Conservation (phyloP, 73 alveolate species). For the Stentor roeselii region DNA sequence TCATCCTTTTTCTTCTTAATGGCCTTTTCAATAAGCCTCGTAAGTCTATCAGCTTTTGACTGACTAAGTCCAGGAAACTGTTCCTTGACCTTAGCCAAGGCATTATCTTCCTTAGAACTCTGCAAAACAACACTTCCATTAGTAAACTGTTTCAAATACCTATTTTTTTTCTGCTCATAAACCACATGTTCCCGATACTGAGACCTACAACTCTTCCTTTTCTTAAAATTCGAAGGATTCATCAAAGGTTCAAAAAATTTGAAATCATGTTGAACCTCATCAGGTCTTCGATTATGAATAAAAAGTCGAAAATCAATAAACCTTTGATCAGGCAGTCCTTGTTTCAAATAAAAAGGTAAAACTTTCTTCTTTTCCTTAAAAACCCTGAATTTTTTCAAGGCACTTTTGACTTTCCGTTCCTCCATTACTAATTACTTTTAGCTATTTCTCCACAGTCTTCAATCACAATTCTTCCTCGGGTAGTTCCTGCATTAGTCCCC, state of each 20-base stretch:
- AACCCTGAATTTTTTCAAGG: neutral
- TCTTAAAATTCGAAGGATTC: too few relatives aligned
- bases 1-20: too few relatives aligned
- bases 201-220: neutral
- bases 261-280: neutral
- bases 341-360: neutral
- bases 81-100: neutral
- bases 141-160: neutral
- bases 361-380: neutral
- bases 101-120: neutral
- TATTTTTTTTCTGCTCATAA: neutral
- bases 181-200: neutral
- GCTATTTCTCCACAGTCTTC: constrained; percentile 9
- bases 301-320: neutral
- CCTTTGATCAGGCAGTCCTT: neutral
- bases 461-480: neutral
- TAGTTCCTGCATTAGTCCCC: neutral
- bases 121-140: neutral
- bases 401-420: too few relatives aligned
- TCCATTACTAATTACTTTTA: too few relatives aligned
- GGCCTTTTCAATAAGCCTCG: neutral
- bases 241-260: neutral
- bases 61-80: neutral
- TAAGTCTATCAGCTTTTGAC: neutral
- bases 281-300: neutral